These are phyloP conservation scores for Penicillium soppii DNA, from an alignment of 495 filamentous ascomycete species.

Conservation along the genomic window DNA sequence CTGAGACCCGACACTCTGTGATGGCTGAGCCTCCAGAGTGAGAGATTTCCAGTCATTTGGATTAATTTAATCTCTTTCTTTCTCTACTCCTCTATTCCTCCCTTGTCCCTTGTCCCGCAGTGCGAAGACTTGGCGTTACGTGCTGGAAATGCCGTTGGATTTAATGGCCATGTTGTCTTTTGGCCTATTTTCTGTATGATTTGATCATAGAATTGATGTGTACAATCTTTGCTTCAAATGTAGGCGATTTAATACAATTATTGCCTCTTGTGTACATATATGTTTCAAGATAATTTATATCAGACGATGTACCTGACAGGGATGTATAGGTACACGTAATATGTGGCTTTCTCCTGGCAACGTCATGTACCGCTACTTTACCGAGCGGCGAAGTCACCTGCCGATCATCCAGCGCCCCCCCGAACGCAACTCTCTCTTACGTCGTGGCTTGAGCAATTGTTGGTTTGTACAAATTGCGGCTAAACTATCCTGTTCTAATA, in stretches of 20 bases:
- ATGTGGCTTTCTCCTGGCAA: slow-evolving; percentile 3
- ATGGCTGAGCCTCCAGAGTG: slow-evolving; percentile 42
- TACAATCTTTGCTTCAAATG: slow-evolving; percentile 15
- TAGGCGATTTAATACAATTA: slow-evolving; percentile 1
- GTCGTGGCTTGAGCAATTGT: not conserved
- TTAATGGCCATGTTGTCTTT: not conserved
- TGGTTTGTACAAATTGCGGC: slow-evolving; percentile 4
- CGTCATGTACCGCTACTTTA: slow-evolving; percentile 25
- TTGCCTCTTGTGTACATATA: not conserved
- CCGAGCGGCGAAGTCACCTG: slow-evolving; percentile 29
- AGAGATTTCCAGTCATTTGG: slow-evolving; percentile 3
- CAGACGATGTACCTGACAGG: not conserved
- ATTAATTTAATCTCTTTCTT: too few relatives aligned
- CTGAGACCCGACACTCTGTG: slow-evolving; percentile 26
- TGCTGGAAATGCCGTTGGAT: slow-evolving; percentile 3
- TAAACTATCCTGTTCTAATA: not conserved
- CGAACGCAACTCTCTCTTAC: slow-evolving; percentile 6
- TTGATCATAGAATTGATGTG: slow-evolving; percentile 24
- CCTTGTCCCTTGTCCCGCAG: slow-evolving; percentile 5
- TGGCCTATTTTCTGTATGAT: slow-evolving; percentile 1
- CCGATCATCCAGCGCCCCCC: slow-evolving; percentile 19
- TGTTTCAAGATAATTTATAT: not conserved
- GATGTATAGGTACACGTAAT: slow-evolving; percentile 14
- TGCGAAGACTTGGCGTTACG: slow-evolving; percentile 19
- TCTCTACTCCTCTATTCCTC: slow-evolving; percentile 9